Percentiles rank a stretch among this genome's conserved stretches.
Evolutionary conservation across 768 basidiomycete species (phyloP).

Genomic region (Porphyrellus cyaneotinctus): DNA sequence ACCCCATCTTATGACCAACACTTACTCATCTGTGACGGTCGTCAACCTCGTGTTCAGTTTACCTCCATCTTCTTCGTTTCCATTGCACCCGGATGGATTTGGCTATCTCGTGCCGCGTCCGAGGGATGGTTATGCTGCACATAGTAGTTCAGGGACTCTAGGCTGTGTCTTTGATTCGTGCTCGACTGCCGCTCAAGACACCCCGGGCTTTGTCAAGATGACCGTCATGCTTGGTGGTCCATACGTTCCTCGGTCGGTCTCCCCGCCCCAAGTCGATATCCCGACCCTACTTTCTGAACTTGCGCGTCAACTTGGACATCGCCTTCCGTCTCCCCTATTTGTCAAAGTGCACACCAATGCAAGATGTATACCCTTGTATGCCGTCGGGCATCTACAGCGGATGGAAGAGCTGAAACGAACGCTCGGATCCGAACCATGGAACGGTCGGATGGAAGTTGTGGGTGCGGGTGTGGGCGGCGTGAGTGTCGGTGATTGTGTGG

Average conservation of each 20-base stretch:
- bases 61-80: slow-evolving; percentile 31
- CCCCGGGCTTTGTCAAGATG: slow-evolving; percentile 58
- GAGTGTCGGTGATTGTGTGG: slow-evolving; percentile 82
- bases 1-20: slow-evolving; percentile 67
- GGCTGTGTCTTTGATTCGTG: slow-evolving; percentile 91
- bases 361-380: slow-evolving; percentile 75
- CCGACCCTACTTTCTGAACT: slow-evolving; percentile 31
- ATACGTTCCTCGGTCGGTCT: slow-evolving; percentile 32
- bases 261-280: slow-evolving; percentile 24
- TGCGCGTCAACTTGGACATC: slow-evolving; percentile 41
- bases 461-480: slow-evolving; percentile 89
- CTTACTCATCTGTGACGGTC: slow-evolving; percentile 78
- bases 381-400: slow-evolving; percentile 66
- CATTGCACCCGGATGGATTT: slow-evolving; percentile 81
- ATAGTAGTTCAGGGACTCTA: slow-evolving; percentile 49
- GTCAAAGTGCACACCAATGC: slow-evolving; percentile 51
- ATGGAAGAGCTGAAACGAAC: slow-evolving; percentile 54
- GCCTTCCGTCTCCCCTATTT: slow-evolving; percentile 54
- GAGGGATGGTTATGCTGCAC: slow-evolving; percentile 43
- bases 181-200: slow-evolving; percentile 59
- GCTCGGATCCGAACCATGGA: slow-evolving; percentile 42
- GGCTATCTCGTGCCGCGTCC: slow-evolving; percentile 92
- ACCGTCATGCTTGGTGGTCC: slow-evolving; percentile 92
- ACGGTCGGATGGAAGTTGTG: slow-evolving; percentile 53
- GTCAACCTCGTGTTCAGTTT: slow-evolving; percentile 80